Evolutionary conservation across 2,329 filamentous ascomycete genomes (phyloP).

Genomic region (Aureobasidium sp.): DNA sequence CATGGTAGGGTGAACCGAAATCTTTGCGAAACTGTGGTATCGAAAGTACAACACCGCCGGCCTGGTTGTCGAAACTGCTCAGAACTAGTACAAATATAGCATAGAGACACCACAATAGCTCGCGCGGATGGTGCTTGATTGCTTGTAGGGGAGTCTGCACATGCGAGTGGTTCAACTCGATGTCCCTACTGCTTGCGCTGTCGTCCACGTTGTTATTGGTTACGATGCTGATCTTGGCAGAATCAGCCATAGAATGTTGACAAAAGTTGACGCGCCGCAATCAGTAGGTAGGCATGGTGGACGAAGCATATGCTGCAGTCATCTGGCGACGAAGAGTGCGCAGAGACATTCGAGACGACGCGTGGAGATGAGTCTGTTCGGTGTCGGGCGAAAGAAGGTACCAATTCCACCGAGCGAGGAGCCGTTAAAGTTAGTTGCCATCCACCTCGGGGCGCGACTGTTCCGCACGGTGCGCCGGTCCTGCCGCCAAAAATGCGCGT

Average conservation of each 20-base stretch:
- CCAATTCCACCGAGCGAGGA: neutral
- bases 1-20: constrained; percentile 34
- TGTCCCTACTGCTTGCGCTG: neutral
- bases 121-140: constrained; percentile 26
- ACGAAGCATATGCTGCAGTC: neutral
- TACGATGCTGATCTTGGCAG: neutral
- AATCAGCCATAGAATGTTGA: neutral
- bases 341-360: neutral
- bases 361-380: neutral
- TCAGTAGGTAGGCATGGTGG: neutral
- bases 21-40: constrained; percentile 42
- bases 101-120: constrained; percentile 33
- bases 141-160: constrained; percentile 15
- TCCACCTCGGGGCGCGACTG: neutral
- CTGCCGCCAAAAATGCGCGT: no score
- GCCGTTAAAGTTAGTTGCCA: neutral
- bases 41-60: constrained; percentile 35
- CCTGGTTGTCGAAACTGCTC: constrained; percentile 38
- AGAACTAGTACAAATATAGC: constrained; percentile 37
- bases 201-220: neutral
- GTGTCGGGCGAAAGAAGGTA: constrained; percentile 6
- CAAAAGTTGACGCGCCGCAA: neutral
- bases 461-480: neutral
- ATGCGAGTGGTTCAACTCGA: neutral
- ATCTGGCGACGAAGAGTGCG: neutral